Conservation (phyloP, 2,329 filamentous ascomycete species). For the Penicillium sp. region DNA sequence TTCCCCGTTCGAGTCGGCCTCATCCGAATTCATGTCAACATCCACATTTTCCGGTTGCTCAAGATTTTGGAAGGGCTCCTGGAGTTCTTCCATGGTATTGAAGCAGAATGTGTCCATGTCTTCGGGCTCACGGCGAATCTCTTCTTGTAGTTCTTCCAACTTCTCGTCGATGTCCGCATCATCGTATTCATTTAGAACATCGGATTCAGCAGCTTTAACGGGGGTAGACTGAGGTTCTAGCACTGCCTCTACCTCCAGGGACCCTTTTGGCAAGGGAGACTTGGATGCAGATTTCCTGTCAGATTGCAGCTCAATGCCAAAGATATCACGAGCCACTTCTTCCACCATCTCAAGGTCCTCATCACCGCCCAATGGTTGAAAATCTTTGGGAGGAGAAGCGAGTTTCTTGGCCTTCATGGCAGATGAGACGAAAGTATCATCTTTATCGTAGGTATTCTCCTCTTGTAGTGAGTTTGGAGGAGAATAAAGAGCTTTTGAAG, state of each 20-base stretch:
- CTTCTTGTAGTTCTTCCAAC: conserved; percentile 8
- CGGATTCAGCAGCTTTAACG: background rate
- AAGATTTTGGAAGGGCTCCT: conserved; percentile 11
- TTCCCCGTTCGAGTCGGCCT: background rate
- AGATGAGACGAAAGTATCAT: background rate
- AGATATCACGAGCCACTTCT: conserved; percentile 21
- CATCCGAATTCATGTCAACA: background rate
- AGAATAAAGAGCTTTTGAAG: conserved; percentile 31
- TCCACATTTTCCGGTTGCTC: background rate
- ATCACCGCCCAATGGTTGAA: conserved; percentile 3
- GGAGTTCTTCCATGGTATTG: conserved; percentile 17
- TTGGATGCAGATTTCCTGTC: conserved; percentile 3
- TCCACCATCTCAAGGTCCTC: conserved; percentile 20
- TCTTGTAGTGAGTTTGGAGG: conserved; percentile 3
- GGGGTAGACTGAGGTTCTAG: background rate
- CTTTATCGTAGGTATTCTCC: background rate
- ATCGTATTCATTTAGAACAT: background rate
- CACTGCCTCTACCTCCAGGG: background rate
- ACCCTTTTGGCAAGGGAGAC: conserved; percentile 2
- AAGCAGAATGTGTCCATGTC: conserved; percentile 22
- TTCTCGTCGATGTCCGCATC: conserved; percentile 11
- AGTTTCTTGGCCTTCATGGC: background rate
- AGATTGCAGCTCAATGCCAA: conserved; percentile 20
- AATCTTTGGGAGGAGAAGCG: conserved; percentile 1
- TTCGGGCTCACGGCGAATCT: conserved; percentile 12